These are phyloP conservation scores for Sugiyamaella valdiviana DNA, from an alignment of 805 yeast genomes.

Conservation along the genomic window DNA sequence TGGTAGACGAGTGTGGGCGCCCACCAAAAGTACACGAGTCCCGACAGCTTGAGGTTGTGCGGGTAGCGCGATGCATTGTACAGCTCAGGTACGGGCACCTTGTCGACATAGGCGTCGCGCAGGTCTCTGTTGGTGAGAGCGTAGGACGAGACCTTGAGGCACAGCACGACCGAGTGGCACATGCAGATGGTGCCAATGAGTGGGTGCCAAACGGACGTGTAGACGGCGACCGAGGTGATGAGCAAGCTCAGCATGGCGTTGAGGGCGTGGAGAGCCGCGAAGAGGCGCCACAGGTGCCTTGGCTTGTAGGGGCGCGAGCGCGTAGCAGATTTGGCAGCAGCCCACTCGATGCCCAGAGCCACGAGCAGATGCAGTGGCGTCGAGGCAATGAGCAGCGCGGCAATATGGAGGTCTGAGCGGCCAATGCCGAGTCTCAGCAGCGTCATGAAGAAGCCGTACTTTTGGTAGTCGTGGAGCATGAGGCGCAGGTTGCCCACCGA, in stretches of 20 bases:
- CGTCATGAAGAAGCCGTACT: slow-evolving; percentile 32
- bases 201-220: slow-evolving; percentile 35
- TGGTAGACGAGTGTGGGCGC: slow-evolving; percentile 46
- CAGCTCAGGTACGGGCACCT: slow-evolving; percentile 29
- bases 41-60: slow-evolving; percentile 33
- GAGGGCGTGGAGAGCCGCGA: slow-evolving; percentile 31
- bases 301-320: slow-evolving; percentile 12
- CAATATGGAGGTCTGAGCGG: slow-evolving; percentile 27
- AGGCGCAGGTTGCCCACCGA: slow-evolving; percentile 37
- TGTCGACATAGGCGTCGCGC: slow-evolving; percentile 30
- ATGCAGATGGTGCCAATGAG: slow-evolving; percentile 40
- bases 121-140: slow-evolving; percentile 42
- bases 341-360: slow-evolving; percentile 33
- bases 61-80: slow-evolving; percentile 37
- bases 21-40: slow-evolving; percentile 37
- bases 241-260: slow-evolving; percentile 28
- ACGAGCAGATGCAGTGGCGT: slow-evolving; percentile 34
- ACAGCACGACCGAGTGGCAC: slow-evolving; percentile 36
- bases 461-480: slow-evolving; percentile 33
- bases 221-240: slow-evolving; percentile 31
- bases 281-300: slow-evolving; percentile 28
- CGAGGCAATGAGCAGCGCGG: slow-evolving; percentile 23
- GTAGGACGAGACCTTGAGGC: slow-evolving; percentile 39
- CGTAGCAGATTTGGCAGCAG: slow-evolving; percentile 23
- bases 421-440: slow-evolving; percentile 30